Evolutionary conservation across 2,329 filamentous ascomycete species (phyloP), one percentile per base, ranked within the genome.

Genomic region (Ceratocystis destructans): DNA sequence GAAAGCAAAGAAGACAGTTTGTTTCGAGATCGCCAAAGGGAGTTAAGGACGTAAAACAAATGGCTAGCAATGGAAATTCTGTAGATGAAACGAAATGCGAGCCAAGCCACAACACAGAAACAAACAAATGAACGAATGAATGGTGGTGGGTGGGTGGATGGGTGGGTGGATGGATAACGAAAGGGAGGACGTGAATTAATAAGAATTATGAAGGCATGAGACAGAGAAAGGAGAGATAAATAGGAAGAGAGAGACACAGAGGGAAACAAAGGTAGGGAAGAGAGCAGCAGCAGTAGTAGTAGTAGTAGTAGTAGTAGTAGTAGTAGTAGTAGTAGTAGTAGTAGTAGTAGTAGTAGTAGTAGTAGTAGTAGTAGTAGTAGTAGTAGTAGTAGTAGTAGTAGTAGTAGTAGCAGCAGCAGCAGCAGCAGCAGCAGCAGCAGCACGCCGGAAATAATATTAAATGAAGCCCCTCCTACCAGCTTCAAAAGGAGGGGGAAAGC

Each of bases 61-160:
- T 28, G 5, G 22, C 28, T 45, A 59, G 50, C 48, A 65, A 57
- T 59, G 33, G 53, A 45, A 33, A 59, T 41, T 65, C 53, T 61
- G 53, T 65, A 37, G 31, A 65, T 65, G 53, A 65, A 65, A 65
- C 64, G 33, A 48, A 33, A 62, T 61, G 20, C 41, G 53, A 66
- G 20, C 59, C 31, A 46, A 55, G 57, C 17, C 45, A 20, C 25
- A 33, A 37, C 22, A 31, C 8, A 15, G 59, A 44, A 25, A 65
- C 28, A 41, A 28, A 10, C 22, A 15, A 53, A 53, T 10, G 48
- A 53, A 25, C 22, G 6, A 53, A 53, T 10, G 48, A 53, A 25
- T 53, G 48, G 48, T 53, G 22, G 48, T 53, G 48, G 48, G 48
- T 53, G 48, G 48, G 48, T 15, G 48, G 46, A 53, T 53, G 48